Percentiles rank a stretch among this genome's conserved stretches.
These are phyloP conservation scores for Pythium brachiatum DNA, from an alignment of 352 stramenopile species.

Conservation along the genomic window DNA sequence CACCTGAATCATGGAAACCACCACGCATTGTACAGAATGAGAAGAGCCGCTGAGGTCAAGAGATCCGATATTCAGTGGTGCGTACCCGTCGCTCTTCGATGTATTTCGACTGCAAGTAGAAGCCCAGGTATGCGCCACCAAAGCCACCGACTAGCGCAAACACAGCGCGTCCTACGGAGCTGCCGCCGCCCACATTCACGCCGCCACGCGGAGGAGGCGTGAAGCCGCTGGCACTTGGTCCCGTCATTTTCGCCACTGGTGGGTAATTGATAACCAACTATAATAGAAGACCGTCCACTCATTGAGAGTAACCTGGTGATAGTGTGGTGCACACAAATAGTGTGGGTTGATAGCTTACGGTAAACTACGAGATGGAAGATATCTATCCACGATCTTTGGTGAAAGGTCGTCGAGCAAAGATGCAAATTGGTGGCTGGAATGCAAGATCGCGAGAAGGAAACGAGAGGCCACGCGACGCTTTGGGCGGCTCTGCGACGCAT, in stretches of 20 bases:
- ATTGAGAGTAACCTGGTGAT: background rate
- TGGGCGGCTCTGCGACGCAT: slow-evolving; percentile 10
- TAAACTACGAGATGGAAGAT: background rate
- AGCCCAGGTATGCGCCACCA: slow-evolving; percentile 71
- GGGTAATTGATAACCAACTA: slow-evolving; percentile 2
- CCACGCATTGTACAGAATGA: background rate
- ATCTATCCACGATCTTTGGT: slow-evolving; percentile 19
- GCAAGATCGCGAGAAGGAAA: background rate
- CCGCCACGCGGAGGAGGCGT: slow-evolving; percentile 28
- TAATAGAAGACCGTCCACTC: slow-evolving; percentile 14
- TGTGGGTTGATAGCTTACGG: background rate
- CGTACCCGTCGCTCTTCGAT: slow-evolving; percentile 73
- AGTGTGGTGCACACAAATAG: background rate
- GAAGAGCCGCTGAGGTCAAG: background rate
- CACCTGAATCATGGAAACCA: slow-evolving; percentile 37
- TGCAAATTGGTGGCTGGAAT: too few species aligned
- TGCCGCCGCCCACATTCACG: slow-evolving; percentile 73
- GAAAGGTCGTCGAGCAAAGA: slow-evolving; percentile 7
- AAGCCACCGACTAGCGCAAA: slow-evolving; percentile 71
- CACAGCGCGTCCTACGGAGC: slow-evolving; percentile 59
- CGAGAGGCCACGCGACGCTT: slow-evolving; percentile 1
- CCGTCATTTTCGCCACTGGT: slow-evolving; percentile 13
- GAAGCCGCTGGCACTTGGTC: slow-evolving; percentile 14
- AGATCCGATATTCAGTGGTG: background rate
- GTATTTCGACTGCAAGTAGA: slow-evolving; percentile 84